These are phyloP conservation scores for Coniella lustricola DNA, from an alignment of 2,329 filamentous ascomycete genomes.

Conservation along the genomic window DNA sequence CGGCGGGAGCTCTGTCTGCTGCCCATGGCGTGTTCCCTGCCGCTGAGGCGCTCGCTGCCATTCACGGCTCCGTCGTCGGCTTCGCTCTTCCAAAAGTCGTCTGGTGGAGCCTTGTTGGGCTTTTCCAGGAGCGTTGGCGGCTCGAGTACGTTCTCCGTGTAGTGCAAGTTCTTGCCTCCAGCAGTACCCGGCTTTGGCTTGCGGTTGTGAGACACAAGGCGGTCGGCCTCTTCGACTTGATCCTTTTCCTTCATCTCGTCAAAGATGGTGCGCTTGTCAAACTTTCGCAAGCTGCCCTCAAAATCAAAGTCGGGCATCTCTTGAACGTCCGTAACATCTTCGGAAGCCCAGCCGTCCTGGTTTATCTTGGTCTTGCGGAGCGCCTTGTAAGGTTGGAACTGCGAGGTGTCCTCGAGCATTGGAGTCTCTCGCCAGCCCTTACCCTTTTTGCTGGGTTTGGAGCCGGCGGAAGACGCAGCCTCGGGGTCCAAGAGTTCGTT, in stretches of 20 bases:
- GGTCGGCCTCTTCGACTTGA: slow-evolving; percentile 77
- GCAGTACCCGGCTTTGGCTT: slow-evolving; percentile 59
- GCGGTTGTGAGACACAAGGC: slow-evolving; percentile 87
- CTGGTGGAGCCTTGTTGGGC: slow-evolving; percentile 22
- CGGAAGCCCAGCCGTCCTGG: slow-evolving; percentile 83
- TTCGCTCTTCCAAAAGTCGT: slow-evolving; percentile 68
- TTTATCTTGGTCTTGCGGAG: slow-evolving; percentile 50
- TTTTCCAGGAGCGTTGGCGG: slow-evolving; percentile 36
- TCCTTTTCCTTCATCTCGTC: slow-evolving; percentile 88
- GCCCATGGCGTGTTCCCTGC: slow-evolving; percentile 44
- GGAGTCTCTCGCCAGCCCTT: slow-evolving; percentile 55
- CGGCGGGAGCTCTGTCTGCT: slow-evolving; percentile 44
- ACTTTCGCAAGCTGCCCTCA: slow-evolving; percentile 79
- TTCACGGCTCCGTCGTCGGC: slow-evolving; percentile 52
- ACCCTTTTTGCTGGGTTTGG: slow-evolving; percentile 28
- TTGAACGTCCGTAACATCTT: slow-evolving; percentile 90
- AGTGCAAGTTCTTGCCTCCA: slow-evolving; percentile 84
- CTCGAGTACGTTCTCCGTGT: slow-evolving; percentile 85
- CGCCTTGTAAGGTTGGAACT: slow-evolving; percentile 56
- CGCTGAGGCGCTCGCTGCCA: slow-evolving; percentile 39
- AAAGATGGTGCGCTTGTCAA: slow-evolving; percentile 88
- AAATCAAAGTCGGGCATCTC: slow-evolving; percentile 96
- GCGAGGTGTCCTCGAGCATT: slow-evolving; percentile 51
- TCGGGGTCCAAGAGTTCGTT: slow-evolving; percentile 24
- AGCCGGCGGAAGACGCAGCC: slow-evolving; percentile 15